These are phyloP conservation scores for Blastomyces emzantsi DNA, from an alignment of 2,329 filamentous ascomycete genomes.

Conservation along the genomic window DNA sequence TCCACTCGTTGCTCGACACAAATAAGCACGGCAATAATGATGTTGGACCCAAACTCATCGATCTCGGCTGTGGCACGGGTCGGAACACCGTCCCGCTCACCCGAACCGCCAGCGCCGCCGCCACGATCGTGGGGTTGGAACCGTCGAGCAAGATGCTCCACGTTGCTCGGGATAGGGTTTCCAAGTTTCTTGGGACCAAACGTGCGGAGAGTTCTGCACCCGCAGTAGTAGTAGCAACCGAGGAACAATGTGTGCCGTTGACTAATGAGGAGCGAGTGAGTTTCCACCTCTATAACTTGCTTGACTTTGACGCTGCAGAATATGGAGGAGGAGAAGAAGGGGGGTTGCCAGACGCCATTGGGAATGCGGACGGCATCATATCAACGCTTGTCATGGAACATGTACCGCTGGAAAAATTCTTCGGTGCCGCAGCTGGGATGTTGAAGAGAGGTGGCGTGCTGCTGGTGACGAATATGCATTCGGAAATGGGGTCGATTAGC, in stretches of 20 bases:
- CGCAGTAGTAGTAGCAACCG: neutral
- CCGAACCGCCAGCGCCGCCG: constrained; percentile 15
- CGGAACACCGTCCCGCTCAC: constrained; percentile 51
- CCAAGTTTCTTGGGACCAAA: constrained; percentile 7
- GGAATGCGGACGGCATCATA: constrained; percentile 41
- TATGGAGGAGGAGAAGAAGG: neutral
- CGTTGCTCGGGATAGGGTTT: constrained; percentile 39
- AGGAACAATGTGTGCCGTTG: neutral
- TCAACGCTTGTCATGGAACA: constrained; percentile 59
- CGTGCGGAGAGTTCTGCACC: neutral
- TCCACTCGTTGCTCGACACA: constrained; percentile 31
- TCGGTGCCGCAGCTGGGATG: constrained; percentile 38
- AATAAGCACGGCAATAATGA: neutral
- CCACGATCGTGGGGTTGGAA: constrained; percentile 47
- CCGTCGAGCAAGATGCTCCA: constrained; percentile 50
- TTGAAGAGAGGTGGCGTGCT: constrained; percentile 43
- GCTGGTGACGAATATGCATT: constrained; percentile 60
- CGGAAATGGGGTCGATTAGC: constrained; percentile 51
- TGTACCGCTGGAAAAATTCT: constrained; percentile 51
- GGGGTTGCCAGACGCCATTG: constrained; percentile 17
- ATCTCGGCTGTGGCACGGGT: constrained; percentile 58
- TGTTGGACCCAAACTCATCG: constrained; percentile 39
- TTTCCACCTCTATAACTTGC: constrained; percentile 33
- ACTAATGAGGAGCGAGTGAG: neutral
- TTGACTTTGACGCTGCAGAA: constrained; percentile 16